phyloP scores from a whole-genome alignment of 495 filamentous ascomycete species.

The Aspergillus nidulans region DNA sequence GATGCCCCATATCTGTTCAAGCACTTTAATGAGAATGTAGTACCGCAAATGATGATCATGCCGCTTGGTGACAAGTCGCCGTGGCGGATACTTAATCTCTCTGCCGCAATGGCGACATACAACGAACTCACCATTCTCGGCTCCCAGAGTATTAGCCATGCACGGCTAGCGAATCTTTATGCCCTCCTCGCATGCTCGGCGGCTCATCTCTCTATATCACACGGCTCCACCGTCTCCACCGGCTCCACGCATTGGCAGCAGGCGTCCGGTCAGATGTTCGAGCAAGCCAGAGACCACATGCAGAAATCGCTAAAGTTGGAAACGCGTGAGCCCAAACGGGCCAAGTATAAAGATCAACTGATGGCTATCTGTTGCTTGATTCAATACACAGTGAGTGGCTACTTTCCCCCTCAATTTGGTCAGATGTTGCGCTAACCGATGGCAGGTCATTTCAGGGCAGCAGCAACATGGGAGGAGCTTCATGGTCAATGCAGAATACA shows the following conservation, averaged over 20 bases:
- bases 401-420: background rate
- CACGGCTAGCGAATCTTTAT: conserved; percentile 30
- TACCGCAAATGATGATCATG: conserved; percentile 31
- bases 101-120: conserved; percentile 28
- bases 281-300: conserved; percentile 30
- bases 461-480: conserved; percentile 32
- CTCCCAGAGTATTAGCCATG: conserved; percentile 26
- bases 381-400: conserved; percentile 26
- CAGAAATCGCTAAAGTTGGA: conserved; percentile 29
- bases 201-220: conserved; percentile 19
- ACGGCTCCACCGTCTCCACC: conserved; percentile 9
- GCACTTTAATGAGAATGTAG: conserved; percentile 32
- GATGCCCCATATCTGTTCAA: conserved; percentile 27
- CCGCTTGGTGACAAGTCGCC: conserved; percentile 30
- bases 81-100: conserved; percentile 31
- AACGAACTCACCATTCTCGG: conserved; percentile 29
- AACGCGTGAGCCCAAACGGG: conserved; percentile 26
- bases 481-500: conserved; percentile 30
- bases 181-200: conserved; percentile 30
- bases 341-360: conserved; percentile 39
- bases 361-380: conserved; percentile 33
- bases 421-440: conserved; percentile 1
- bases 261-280: conserved; percentile 23
- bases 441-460: conserved; percentile 29
- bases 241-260: conserved; percentile 24